phyloP scores from a whole-genome alignment of 2,329 filamentous ascomycete genomes.

The Aspergillus uvarum region DNA sequence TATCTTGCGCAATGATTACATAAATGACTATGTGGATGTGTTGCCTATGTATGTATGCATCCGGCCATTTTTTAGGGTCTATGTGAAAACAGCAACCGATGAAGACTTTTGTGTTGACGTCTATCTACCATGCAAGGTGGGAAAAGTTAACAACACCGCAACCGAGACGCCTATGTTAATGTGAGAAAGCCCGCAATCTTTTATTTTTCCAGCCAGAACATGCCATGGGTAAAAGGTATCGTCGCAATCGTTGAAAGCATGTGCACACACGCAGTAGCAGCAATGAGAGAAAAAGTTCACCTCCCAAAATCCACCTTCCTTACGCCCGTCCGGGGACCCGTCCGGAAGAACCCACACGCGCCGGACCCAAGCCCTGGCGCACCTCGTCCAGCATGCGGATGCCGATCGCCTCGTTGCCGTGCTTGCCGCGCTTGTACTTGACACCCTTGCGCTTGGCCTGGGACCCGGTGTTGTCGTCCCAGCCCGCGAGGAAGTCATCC shows the following conservation, averaged over 20 bases:
- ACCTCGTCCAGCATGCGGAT: conserved; percentile 91
- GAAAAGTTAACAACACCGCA: background rate
- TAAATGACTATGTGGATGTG: background rate
- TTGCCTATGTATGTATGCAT: background rate
- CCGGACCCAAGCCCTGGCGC: conserved; percentile 73
- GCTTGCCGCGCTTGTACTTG: conserved; percentile 66
- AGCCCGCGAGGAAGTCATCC: conserved; percentile 82
- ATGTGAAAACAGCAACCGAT: background rate
- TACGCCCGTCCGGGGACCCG: conserved; percentile 35
- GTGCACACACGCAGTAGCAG: background rate
- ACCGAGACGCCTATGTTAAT: conserved; percentile 9
- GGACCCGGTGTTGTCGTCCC: conserved; percentile 45
- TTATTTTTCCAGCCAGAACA: conserved; percentile 3
- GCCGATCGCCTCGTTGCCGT: conserved; percentile 76
- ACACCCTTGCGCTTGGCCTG: conserved; percentile 46
- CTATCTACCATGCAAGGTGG: conserved; percentile 11
- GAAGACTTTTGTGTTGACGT: conserved; percentile 12
- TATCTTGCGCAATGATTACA: conserved; percentile 4
- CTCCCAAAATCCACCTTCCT: background rate
- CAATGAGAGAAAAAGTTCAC: background rate
- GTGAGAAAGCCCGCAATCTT: conserved; percentile 1
- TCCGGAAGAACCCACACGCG: conserved; percentile 52
- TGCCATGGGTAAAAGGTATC: conserved; percentile 22
- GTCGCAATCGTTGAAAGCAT: conserved; percentile 17
- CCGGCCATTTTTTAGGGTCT: background rate